Percentiles rank a stretch among this genome's conserved stretches.
These are phyloP conservation scores for Aureobasidium sp. DNA, from an alignment of 2,329 filamentous ascomycete genomes.

Conservation along the genomic window DNA sequence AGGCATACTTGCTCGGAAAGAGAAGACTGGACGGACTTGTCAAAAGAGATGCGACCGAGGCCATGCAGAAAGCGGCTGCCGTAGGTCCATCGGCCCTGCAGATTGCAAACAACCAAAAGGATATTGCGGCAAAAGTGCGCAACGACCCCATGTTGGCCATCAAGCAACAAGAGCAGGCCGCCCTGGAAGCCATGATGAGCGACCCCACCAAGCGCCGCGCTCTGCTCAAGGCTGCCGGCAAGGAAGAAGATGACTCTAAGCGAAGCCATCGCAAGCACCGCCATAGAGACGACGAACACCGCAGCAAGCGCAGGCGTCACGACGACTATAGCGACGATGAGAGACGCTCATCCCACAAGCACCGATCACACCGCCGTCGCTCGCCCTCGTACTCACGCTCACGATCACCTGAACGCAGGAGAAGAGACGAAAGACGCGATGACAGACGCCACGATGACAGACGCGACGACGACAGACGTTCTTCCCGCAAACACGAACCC, in stretches of 20 bases:
- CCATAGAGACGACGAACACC: conserved; percentile 24
- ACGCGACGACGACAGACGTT: neutral
- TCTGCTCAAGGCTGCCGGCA: conserved; percentile 46
- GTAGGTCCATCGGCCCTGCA: conserved; percentile 49
- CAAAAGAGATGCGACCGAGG: conserved; percentile 71
- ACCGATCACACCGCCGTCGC: conserved; percentile 25
- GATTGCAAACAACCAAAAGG: conserved; percentile 63
- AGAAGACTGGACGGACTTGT: conserved; percentile 80
- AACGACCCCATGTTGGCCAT: conserved; percentile 90
- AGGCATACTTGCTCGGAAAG: conserved; percentile 88
- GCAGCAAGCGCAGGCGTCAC: conserved; percentile 25
- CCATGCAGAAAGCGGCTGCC: conserved; percentile 43
- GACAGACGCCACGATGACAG: neutral
- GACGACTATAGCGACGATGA: conserved; percentile 24
- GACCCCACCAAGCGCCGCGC: conserved; percentile 60
- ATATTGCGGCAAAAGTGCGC: conserved; percentile 76
- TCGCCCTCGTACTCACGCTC: conserved; percentile 29
- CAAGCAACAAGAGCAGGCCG: conserved; percentile 66
- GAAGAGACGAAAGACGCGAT: neutral
- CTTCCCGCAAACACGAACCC: conserved; percentile 1
- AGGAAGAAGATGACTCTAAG: conserved; percentile 22
- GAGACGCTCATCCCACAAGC: conserved; percentile 23
- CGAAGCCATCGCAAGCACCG: conserved; percentile 23
- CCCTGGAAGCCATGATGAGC: conserved; percentile 59
- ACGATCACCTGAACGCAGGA: conserved; percentile 22